These are phyloP conservation scores for Diaporthe aspalathi DNA, from an alignment of 2,329 filamentous ascomycete species.

Conservation along the genomic window DNA sequence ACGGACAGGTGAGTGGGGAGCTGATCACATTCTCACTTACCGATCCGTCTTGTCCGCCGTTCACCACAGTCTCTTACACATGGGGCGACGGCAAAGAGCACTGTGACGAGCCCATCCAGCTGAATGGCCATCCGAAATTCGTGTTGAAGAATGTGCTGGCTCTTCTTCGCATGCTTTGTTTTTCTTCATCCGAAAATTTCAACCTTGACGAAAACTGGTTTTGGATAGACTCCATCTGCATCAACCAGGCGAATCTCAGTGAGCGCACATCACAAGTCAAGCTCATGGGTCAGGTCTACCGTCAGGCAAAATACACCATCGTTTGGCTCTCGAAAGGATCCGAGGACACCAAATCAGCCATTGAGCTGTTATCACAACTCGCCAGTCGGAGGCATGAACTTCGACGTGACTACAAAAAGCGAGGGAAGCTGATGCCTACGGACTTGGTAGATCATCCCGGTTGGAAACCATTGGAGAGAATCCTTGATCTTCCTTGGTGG, in stretches of 20 bases:
- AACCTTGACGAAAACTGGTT: slow-evolving; percentile 21
- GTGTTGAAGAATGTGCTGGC: slow-evolving; percentile 24
- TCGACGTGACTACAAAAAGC: neutral
- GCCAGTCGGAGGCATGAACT: slow-evolving; percentile 21
- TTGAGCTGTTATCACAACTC: slow-evolving; percentile 13
- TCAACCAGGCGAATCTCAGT: slow-evolving; percentile 25
- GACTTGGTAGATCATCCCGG: slow-evolving; percentile 23
- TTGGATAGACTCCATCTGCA: slow-evolving; percentile 37
- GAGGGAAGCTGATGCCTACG: slow-evolving; percentile 12
- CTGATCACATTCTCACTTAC: slow-evolving; percentile 22
- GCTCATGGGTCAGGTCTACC: slow-evolving; percentile 33
- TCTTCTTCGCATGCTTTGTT: slow-evolving; percentile 33
- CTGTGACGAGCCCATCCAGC: neutral
- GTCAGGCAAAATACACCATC: slow-evolving; percentile 14
- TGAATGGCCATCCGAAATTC: neutral
- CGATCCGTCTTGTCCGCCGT: slow-evolving; percentile 20
- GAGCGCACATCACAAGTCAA: slow-evolving; percentile 35
- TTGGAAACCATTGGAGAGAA: slow-evolving; percentile 8
- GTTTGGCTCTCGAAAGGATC: slow-evolving; percentile 31
- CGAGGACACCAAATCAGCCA: slow-evolving; percentile 13
- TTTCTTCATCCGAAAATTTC: neutral
- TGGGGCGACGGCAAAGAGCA: slow-evolving; percentile 23
- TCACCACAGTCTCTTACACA: slow-evolving; percentile 32
- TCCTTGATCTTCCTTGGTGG: slow-evolving; percentile 29
- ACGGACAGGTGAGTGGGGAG: slow-evolving; percentile 16